A percentile compares a stretch with the other conserved stretches of the same genome.
phyloP scores from a whole-genome alignment of 768 basidiomycete species.

The Agaricus bisporus region DNA sequence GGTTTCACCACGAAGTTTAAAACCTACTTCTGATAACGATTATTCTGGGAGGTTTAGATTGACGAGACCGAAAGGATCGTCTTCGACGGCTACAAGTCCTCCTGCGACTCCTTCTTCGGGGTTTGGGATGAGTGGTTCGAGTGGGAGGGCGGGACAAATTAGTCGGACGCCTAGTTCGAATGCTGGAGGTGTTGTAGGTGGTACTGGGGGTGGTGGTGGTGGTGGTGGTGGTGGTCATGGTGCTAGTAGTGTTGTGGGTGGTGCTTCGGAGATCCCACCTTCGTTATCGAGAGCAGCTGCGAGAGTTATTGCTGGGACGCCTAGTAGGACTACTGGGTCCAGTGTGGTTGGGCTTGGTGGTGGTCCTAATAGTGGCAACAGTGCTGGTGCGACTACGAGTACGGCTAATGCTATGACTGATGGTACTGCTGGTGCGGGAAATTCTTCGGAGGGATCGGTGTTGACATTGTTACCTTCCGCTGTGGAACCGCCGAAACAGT shows the following conservation, averaged over 20 bases:
- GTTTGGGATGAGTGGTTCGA: neutral
- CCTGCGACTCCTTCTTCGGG: neutral
- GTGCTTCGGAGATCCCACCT: neutral
- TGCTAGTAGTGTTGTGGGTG: neutral
- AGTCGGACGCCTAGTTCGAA: conserved; percentile 2
- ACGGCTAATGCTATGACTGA: too few species aligned
- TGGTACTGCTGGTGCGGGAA: too few species aligned
- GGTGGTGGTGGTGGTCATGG: neutral
- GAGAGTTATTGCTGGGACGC: neutral
- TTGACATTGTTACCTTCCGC: neutral
- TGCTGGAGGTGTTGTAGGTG: neutral
- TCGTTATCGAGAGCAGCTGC: conserved; percentile 1
- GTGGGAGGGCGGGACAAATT: neutral
- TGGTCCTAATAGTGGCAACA: too few species aligned
- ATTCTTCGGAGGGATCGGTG: neutral
- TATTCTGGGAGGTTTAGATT: conserved; percentile 7
- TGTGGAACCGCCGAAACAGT: too few species aligned
- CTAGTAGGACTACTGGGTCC: neutral
- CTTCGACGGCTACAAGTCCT: neutral
- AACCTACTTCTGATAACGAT: conserved; percentile 1
- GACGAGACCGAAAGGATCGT: neutral
- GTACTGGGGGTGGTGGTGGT: neutral
- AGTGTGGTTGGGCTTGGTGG: neutral
- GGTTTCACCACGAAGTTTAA: conserved; percentile 2
- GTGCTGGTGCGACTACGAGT: too few species aligned